Conservation (phyloP, 2,329 filamentous ascomycete genomes). For the Metarhizium sp. region DNA sequence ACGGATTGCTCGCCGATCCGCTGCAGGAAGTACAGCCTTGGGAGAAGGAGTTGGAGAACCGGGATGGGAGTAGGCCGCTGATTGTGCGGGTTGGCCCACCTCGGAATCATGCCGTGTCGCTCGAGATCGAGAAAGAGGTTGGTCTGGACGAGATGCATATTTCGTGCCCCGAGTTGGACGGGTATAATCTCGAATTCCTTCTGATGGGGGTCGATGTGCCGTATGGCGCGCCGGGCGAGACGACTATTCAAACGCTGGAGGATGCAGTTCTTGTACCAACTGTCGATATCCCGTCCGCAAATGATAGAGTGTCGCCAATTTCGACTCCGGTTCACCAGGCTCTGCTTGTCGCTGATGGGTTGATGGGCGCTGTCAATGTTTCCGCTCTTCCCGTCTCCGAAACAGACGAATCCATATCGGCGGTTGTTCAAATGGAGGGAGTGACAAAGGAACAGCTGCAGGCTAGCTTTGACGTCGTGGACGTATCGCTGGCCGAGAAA, state of each 20-base stretch:
- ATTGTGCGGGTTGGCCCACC: slow-evolving; percentile 46
- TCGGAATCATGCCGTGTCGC: slow-evolving; percentile 17
- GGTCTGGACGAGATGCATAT: slow-evolving; percentile 51
- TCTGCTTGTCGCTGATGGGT: slow-evolving; percentile 63
- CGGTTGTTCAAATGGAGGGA: slow-evolving; percentile 48
- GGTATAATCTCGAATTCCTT: slow-evolving; percentile 55
- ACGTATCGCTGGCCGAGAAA: slow-evolving; percentile 51
- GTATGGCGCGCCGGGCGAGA: slow-evolving; percentile 19
- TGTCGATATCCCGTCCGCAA: slow-evolving; percentile 59
- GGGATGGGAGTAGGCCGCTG: slow-evolving; percentile 45
- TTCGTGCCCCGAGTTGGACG: slow-evolving; percentile 52
- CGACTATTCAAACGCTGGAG: slow-evolving; percentile 34
- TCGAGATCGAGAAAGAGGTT: slow-evolving; percentile 20
- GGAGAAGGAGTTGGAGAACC: slow-evolving; percentile 52
- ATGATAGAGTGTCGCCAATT: slow-evolving; percentile 55
- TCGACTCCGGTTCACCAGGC: slow-evolving; percentile 79
- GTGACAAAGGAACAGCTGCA: slow-evolving; percentile 26
- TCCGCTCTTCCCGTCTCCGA: slow-evolving; percentile 31
- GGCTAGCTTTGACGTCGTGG: slow-evolving; percentile 46
- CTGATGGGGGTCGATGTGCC: slow-evolving; percentile 41
- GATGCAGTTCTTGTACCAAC: slow-evolving; percentile 68
- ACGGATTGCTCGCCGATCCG: slow-evolving; percentile 62
- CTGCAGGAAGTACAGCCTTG: slow-evolving; percentile 52
- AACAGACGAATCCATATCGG: slow-evolving; percentile 34
- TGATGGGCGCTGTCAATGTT: slow-evolving; percentile 54